Conservation (phyloP, 495 filamentous ascomycete genomes). For the Parathielavia appendiculata region DNA sequence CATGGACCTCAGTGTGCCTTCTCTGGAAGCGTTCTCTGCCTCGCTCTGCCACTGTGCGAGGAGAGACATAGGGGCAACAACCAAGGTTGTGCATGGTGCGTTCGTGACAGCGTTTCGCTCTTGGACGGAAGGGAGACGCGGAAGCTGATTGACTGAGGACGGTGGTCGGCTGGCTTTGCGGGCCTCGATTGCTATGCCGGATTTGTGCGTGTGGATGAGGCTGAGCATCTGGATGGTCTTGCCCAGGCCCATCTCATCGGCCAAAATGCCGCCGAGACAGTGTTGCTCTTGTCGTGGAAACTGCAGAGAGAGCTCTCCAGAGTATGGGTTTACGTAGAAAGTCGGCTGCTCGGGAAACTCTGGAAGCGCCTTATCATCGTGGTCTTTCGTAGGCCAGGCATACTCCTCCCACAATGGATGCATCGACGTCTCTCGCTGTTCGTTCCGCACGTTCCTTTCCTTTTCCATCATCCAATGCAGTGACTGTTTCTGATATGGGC, state of each 20-base stretch:
- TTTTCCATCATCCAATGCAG: conserved; percentile 94
- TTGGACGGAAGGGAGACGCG: conserved; percentile 53
- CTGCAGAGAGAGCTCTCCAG: conserved; percentile 85
- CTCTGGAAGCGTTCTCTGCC: conserved; percentile 77
- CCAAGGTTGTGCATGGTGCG: conserved; percentile 86
- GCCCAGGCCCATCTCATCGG: conserved; percentile 87
- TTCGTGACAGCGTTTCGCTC: conserved; percentile 44
- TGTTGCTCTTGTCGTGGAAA: conserved; percentile 93
- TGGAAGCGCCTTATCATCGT: conserved; percentile 71
- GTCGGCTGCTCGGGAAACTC: conserved; percentile 54
- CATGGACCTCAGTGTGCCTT: conserved; percentile 73
- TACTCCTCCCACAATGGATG: conserved; percentile 98
- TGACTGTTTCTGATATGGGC: conserved; percentile 93
- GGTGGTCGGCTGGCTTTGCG: conserved; percentile 42
- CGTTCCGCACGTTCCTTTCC: conserved; percentile 69
- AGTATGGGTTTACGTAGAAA: conserved; percentile 97
- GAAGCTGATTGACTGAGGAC: conserved; percentile 43
- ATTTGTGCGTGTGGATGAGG: conserved; percentile 79
- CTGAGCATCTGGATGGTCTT: conserved; percentile 98
- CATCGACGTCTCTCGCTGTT: conserved; percentile 68
- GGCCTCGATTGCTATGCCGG: conserved; percentile 52
- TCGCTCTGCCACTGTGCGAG: conserved; percentile 96
- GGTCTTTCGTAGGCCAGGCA: conserved; percentile 78
- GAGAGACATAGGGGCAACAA: conserved; percentile 91
- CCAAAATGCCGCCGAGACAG: conserved; percentile 88